These are phyloP conservation scores for Thelonectria blattea DNA, from an alignment of 2,329 filamentous ascomycete genomes.

Conservation along the genomic window DNA sequence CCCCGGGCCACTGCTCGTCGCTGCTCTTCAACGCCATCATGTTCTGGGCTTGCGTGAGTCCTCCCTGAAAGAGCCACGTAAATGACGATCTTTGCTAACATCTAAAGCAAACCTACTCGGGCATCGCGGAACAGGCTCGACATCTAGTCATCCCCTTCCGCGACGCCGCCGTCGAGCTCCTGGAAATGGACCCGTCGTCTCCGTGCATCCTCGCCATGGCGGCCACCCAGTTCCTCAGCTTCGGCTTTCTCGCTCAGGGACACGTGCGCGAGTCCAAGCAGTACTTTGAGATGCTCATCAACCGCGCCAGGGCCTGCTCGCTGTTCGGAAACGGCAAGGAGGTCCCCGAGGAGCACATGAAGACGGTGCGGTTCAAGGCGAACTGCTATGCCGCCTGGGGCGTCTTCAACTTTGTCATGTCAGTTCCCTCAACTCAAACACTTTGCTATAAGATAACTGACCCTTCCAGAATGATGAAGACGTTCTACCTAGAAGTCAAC, in stretches of 20 bases:
- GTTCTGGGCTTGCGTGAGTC: constrained; percentile 20
- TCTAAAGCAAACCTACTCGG: constrained; percentile 4
- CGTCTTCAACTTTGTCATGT: constrained; percentile 14
- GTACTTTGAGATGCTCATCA: background rate
- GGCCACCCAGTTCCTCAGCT: constrained; percentile 9
- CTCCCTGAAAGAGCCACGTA: no score
- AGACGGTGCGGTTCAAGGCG: background rate
- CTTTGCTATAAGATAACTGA: background rate
- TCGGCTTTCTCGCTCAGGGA: constrained; percentile 9
- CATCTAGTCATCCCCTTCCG: background rate
- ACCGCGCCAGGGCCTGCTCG: background rate
- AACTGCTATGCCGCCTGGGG: constrained; percentile 6
- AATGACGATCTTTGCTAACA: no score
- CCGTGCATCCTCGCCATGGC: constrained; percentile 5
- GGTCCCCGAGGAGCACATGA: background rate
- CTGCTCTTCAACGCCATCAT: constrained; percentile 17
- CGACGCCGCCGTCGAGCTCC: constrained; percentile 2
- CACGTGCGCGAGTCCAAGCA: background rate
- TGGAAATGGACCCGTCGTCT: background rate
- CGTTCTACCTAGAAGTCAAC: constrained; percentile 7
- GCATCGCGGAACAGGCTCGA: background rate
- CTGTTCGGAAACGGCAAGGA: background rate
- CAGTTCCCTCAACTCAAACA: background rate
- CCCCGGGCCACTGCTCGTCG: constrained; percentile 1
- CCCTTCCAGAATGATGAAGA: constrained; percentile 5